phyloP scores from a whole-genome alignment of 176 grass and related monocot species.

The Aegilops umbellulata region DNA sequence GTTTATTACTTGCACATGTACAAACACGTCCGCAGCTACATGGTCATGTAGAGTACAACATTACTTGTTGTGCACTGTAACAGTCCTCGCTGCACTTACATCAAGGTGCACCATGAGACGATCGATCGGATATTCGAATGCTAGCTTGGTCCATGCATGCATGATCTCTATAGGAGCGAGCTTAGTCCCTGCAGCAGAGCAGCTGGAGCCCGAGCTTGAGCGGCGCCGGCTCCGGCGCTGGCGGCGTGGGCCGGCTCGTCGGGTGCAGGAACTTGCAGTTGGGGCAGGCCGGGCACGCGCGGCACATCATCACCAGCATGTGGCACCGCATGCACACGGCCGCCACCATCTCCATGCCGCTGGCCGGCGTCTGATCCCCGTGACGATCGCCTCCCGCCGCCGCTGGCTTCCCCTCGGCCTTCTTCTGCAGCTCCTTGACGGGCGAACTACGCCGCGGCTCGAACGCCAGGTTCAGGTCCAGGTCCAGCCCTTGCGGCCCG shows the following conservation, averaged over 20 bases:
- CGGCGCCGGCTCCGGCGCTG: constrained; percentile 24
- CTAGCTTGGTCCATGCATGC: neutral
- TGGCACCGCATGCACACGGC: constrained; percentile 84
- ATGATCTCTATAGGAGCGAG: neutral
- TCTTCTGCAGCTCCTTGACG: constrained; percentile 6
- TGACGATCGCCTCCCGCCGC: neutral
- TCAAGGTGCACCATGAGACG: neutral
- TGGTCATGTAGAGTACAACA: neutral
- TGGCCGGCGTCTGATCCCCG: neutral
- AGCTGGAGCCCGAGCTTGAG: constrained; percentile 62
- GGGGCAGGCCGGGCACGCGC: constrained; percentile 67
- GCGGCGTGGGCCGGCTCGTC: neutral
- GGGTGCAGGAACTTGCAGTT: constrained; percentile 96
- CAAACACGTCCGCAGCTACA: neutral
- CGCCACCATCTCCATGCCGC: constrained; percentile 75
- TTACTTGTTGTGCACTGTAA: neutral
- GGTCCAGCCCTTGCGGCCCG: constrained; percentile 47
- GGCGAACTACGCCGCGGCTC: constrained; percentile 23
- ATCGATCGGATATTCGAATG: neutral
- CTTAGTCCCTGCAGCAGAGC: constrained; percentile 78
- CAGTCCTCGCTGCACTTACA: neutral
- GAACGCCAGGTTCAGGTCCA: constrained; percentile 81
- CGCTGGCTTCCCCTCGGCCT: neutral
- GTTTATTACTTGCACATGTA: constrained; percentile 25
- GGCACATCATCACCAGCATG: constrained; percentile 90